These are phyloP conservation scores for Colletotrichum incanum DNA, from an alignment of 2,329 filamentous ascomycete species.

Conservation along the genomic window DNA sequence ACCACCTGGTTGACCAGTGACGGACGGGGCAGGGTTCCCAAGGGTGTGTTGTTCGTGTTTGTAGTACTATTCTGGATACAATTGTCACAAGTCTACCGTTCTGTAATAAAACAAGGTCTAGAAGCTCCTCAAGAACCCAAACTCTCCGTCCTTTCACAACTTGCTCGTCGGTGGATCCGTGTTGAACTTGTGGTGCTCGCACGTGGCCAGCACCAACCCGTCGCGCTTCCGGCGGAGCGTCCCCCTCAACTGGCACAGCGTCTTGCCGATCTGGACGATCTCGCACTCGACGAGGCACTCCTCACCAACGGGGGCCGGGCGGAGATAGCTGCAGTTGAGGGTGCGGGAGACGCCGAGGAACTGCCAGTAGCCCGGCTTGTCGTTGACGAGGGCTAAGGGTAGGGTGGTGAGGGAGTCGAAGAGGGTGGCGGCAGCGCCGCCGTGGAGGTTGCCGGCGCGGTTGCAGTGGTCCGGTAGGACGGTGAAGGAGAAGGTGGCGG, in stretches of 20 bases:
- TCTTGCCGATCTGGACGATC: constrained; percentile 70
- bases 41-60: not conserved
- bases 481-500: constrained; percentile 63
- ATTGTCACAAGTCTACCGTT: not conserved
- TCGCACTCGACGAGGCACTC: constrained; percentile 70
- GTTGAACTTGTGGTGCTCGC: constrained; percentile 77
- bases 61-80: constrained; percentile 2
- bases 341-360: constrained; percentile 76
- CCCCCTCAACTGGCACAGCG: constrained; percentile 67
- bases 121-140: not conserved
- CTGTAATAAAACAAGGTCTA: too few species aligned
- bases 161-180: constrained; percentile 63
- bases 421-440: constrained; percentile 75
- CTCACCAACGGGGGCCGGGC: constrained; percentile 69
- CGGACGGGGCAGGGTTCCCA: not conserved
- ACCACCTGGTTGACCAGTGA: constrained; percentile 32
- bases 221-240: constrained; percentile 69
- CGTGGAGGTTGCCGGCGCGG: constrained; percentile 69
- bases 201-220: constrained; percentile 68
- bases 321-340: constrained; percentile 77
- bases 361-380: constrained; percentile 72
- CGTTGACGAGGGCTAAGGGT: constrained; percentile 68
- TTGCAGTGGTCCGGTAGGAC: constrained; percentile 69
- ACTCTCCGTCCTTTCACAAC: constrained; percentile 31
- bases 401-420: constrained; percentile 78